Base-by-base conservation (phyloP, 2,329 filamentous ascomycete genomes). In the Lanzia echinophila region DNA sequence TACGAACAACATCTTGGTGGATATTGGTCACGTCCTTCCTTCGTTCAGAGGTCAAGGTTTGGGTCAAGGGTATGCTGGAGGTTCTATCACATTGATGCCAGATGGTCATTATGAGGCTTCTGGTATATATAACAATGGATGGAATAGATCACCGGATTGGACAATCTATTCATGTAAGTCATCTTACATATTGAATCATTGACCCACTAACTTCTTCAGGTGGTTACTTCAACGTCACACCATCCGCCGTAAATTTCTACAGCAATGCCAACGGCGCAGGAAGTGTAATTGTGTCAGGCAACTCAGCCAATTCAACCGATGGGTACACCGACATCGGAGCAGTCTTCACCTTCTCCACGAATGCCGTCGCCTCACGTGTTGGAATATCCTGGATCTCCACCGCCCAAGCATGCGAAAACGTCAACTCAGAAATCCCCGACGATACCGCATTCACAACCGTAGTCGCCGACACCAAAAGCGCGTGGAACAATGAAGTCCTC, bases 61-160 rank as follows among this genome's bases (percentile, higher is more conserved):
- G 33, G 77, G 79, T n/a, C 83, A 87, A 65, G 73, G 75, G 34
- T 87, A 84, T 62, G 71, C 79, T 6, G 77, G 77, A n/a, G 83
- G 83, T 0, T 75, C 74, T 43, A 79, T 87, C 31, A 70, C 69
- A 1, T 71, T 84, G 0, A 75, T 71, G 36, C 7, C 36, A 8
- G 56, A 57, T 43, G 56, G 56, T 1, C 53, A 55, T 55, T 55
- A 55, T 28, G 53, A 55, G 22, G 48, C 53, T 24, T 51, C 53
- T 42, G 53, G 53, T 12, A 32, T 55, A 17, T 55, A 55, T 17
- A 75, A 85, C 53, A 84, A 83, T 62, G 82, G 83, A 20, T 86
- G 83, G 83, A 87, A 86, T 56, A 71, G 76, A 34, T 75, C 82
- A 1, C 80, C 77, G 0, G 69, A 80, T 45, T 87, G 81, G 81